Conservation (phyloP, 345 rosid species). For the Tarenaya hassleriana region DNA sequence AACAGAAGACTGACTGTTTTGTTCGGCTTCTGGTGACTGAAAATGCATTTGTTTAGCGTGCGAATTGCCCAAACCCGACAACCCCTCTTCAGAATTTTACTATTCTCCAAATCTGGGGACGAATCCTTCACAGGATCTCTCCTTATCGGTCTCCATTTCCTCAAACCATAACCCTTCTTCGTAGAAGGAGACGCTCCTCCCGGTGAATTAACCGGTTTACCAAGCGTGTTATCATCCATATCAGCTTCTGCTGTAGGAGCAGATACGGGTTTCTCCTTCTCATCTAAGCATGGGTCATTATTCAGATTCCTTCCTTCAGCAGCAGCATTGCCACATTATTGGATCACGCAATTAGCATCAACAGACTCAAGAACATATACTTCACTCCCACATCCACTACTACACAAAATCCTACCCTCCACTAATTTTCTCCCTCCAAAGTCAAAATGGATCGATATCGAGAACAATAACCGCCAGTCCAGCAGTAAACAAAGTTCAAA, state of each 20-base stretch:
- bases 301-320: constrained; percentile 17
- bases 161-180: too few relatives aligned
- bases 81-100: too few relatives aligned
- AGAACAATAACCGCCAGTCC: constrained; percentile 50
- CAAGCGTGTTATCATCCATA: constrained; percentile 5
- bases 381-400: constrained; percentile 43
- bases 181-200: too few relatives aligned
- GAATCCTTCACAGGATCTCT: constrained; percentile 51
- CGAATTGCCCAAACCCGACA: constrained; percentile 24
- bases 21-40: too few relatives aligned
- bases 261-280: constrained; percentile 14
- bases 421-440: too few relatives aligned
- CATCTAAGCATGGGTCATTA: constrained; percentile 36
- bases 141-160: constrained; percentile 75
- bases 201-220: too few relatives aligned
- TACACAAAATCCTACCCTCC: constrained; percentile 8
- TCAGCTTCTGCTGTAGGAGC: constrained; percentile 19
- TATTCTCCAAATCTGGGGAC: too few relatives aligned
- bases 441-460: constrained; percentile 46
- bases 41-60: constrained; percentile 34
- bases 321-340: too few relatives aligned
- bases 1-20: constrained; percentile 35
- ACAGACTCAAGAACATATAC: constrained; percentile 32
- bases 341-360: too few relatives aligned
- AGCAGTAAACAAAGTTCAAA: constrained; percentile 30